Evolutionary conservation across 768 basidiomycete genomes (phyloP).

Genomic region (Mycena pura): DNA sequence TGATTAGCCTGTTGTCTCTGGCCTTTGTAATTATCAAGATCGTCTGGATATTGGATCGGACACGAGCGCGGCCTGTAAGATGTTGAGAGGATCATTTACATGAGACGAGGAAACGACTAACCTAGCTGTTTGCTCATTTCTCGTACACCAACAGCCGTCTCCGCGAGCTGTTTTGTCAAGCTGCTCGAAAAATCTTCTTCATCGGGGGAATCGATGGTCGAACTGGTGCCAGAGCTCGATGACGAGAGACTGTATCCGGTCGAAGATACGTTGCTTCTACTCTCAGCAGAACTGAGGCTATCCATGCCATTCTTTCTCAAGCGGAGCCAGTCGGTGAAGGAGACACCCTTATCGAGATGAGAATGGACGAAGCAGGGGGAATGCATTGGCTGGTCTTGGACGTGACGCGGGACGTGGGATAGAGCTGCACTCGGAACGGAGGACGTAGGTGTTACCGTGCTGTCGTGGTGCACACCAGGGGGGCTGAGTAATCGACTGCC

Average conservation of each 20-base stretch:
- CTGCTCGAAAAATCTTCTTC: slow-evolving; percentile 76
- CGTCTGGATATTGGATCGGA: slow-evolving; percentile 90
- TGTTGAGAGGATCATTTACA: slow-evolving; percentile 20
- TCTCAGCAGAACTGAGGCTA: slow-evolving; percentile 10
- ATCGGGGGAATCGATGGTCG: slow-evolving; percentile 44
- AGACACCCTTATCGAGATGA: slow-evolving; percentile 82
- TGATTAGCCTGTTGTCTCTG: slow-evolving; percentile 94
- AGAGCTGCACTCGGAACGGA: slow-evolving; percentile 25
- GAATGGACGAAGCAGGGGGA: slow-evolving; percentile 96
- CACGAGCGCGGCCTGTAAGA: slow-evolving; percentile 82
- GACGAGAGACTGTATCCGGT: slow-evolving; percentile 24
- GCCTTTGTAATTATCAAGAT: slow-evolving; percentile 98
- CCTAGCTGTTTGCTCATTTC: slow-evolving; percentile 99
- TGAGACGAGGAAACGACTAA: slow-evolving; percentile 43
- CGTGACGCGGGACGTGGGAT: slow-evolving; percentile 29
- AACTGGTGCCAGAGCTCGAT: slow-evolving; percentile 30
- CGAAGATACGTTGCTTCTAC: slow-evolving; percentile 23
- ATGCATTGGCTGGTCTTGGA: slow-evolving; percentile 45
- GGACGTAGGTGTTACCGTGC: slow-evolving; percentile 31
- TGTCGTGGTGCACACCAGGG: slow-evolving; percentile 27
- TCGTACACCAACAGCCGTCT: slow-evolving; percentile 95
- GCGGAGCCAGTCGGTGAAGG: slow-evolving; percentile 77
- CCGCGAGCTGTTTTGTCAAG: slow-evolving; percentile 91
- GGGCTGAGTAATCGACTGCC: slow-evolving; percentile 27
- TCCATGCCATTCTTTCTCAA: slow-evolving; percentile 47